phyloP scores from a whole-genome alignment of 345 rosid species.

The Reutealis trisperma region DNA sequence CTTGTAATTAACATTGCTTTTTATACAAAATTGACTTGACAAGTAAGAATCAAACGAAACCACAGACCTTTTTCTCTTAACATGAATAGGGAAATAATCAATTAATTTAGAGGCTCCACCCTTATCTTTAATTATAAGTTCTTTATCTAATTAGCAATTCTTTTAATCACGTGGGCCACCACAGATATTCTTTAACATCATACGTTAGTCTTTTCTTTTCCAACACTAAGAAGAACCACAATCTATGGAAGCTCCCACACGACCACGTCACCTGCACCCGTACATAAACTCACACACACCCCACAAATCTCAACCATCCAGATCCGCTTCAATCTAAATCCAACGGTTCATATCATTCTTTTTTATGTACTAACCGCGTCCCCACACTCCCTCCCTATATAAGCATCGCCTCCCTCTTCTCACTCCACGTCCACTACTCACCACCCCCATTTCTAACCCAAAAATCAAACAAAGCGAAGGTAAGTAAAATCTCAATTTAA shows the following conservation, averaged over 20 bases:
- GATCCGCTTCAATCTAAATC: not conserved
- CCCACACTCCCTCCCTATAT: constrained; percentile 25
- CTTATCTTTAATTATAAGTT: constrained; percentile 3
- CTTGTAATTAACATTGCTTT: too few species aligned
- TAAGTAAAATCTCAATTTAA: not conserved
- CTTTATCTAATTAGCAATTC: not conserved
- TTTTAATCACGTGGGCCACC: constrained; percentile 16
- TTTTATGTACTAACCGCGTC: not conserved
- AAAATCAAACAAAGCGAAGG: not conserved
- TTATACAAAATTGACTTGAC: not conserved
- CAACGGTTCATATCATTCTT: constrained; percentile 9
- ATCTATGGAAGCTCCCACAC: constrained; percentile 3
- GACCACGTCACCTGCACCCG: not conserved
- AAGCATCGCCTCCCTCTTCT: not conserved
- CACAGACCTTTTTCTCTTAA: too few species aligned
- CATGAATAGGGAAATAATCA: too few species aligned
- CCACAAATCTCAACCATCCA: constrained; percentile 25
- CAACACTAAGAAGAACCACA: not conserved
- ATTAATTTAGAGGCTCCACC: not conserved
- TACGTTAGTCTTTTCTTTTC: not conserved
- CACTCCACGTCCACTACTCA: not conserved
- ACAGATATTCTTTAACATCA: too few species aligned
- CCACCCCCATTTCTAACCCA: not conserved
- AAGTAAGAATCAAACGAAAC: too few species aligned
- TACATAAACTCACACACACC: not conserved